Evolutionary conservation across 345 rosid species (phyloP).

Genomic region (Dovyalis caffra): DNA sequence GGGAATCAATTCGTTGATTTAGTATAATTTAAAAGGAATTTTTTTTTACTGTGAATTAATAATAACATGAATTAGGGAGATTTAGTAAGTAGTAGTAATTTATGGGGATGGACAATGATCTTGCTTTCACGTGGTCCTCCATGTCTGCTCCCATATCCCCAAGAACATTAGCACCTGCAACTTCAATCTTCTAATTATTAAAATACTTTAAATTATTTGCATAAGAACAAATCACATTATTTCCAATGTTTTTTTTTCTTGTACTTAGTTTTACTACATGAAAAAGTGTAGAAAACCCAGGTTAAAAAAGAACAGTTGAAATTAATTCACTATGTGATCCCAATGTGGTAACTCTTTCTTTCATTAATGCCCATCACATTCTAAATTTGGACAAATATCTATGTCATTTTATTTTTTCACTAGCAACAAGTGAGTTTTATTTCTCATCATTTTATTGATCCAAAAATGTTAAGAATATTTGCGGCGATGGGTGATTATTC

Average conservation of each 20-base stretch:
- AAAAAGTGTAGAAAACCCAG: conserved; percentile 15
- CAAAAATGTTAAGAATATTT: too few species aligned
- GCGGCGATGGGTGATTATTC: too few species aligned
- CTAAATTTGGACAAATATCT: neutral
- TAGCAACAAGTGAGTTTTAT: neutral
- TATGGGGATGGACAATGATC: conserved; percentile 52
- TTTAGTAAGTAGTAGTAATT: conserved; percentile 21
- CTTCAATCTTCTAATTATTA: conserved; percentile 29
- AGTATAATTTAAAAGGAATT: neutral
- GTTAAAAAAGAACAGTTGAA: conserved; percentile 6
- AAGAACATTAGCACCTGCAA: conserved; percentile 51
- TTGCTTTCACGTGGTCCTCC: conserved; percentile 55
- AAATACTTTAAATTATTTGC: conserved; percentile 5
- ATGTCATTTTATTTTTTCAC: neutral
- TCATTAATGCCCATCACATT: neutral
- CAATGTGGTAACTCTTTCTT: neutral
- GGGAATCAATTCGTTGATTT: neutral
- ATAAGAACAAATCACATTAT: conserved; percentile 17
- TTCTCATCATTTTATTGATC: neutral
- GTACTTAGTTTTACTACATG: neutral
- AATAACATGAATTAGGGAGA: neutral
- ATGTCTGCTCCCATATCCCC: conserved; percentile 37
- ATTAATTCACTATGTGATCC: conserved; percentile 2
- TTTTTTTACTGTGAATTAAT: conserved; percentile 3
- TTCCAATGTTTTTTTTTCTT: conserved; percentile 1